A percentile compares a stretch with the other conserved stretches of the same genome.
These are phyloP conservation scores for Tritrichomonas foetus DNA, from an alignment of 208 protist species.

Conservation along the genomic window DNA sequence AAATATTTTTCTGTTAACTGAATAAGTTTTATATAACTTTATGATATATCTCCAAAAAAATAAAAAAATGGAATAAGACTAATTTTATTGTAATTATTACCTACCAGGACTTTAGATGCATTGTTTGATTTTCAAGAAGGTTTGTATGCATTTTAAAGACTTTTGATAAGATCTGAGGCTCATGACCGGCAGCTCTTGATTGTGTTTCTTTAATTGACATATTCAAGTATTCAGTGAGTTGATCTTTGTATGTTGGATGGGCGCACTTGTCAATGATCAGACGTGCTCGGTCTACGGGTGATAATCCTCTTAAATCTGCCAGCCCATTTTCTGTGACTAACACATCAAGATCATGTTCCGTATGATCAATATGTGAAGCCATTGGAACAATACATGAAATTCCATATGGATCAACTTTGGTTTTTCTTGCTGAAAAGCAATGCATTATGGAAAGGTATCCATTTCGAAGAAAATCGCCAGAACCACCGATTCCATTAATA, in stretches of 20 bases:
- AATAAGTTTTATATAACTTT: no score
- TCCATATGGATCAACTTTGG: neutral
- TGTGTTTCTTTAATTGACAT: neutral
- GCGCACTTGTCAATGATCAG: neutral
- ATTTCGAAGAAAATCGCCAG: neutral
- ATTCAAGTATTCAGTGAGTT: neutral
- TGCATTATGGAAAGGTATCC: neutral
- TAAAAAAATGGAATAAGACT: no score
- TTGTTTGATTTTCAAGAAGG: neutral
- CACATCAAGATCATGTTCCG: neutral
- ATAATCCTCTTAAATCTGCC: neutral
- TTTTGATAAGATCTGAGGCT: neutral
- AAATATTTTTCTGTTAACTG: no score
- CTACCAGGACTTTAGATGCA: neutral
- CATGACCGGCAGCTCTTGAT: neutral
- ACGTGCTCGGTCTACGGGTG: neutral
- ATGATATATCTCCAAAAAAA: no score
- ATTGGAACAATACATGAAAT: slow-evolving; percentile 25
- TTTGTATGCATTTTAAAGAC: neutral
- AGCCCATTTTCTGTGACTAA: neutral
- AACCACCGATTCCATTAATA: neutral
- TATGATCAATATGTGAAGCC: neutral
- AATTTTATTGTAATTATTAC: no score
- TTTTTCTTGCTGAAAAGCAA: neutral
- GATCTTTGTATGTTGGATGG: neutral